Evolutionary conservation across 176 grass and related monocot species (phyloP).

Genomic region (Lolium rigidum): DNA sequence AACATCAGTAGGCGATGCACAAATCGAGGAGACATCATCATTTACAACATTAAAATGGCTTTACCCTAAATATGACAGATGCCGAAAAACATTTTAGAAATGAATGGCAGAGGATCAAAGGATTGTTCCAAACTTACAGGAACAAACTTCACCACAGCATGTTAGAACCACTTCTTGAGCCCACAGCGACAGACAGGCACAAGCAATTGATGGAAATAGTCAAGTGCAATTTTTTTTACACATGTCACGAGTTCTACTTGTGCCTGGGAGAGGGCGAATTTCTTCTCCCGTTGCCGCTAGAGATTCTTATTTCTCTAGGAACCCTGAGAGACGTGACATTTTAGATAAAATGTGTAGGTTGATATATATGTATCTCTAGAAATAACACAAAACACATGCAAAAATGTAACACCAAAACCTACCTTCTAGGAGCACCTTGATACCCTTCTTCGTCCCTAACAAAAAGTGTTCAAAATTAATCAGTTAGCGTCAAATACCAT

Average conservation of each 20-base stretch:
- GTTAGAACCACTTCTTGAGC: no score
- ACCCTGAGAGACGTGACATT: conserved; percentile 50
- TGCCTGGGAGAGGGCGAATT: conserved; percentile 76
- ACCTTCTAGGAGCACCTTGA: conserved; percentile 98
- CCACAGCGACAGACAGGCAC: no score
- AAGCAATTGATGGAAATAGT: no score
- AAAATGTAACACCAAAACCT: neutral
- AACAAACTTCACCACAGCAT: no score
- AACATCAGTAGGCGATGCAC: no score
- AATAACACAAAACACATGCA: neutral
- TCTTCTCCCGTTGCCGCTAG: conserved; percentile 80
- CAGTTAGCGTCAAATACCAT: no score
- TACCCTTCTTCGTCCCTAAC: conserved; percentile 74
- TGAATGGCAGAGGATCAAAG: no score
- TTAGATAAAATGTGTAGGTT: neutral
- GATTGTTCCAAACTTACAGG: no score
- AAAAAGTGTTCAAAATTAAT: neutral
- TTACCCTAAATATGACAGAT: no score
- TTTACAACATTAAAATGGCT: no score
- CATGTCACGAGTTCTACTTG: conserved; percentile 46
- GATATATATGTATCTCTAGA: neutral
- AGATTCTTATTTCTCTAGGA: conserved; percentile 77
- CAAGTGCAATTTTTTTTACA: conserved; percentile 23
- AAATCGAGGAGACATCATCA: no score
- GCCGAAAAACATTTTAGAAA: no score